Evolutionary conservation across 805 yeast genomes (phyloP).

Genomic region (Spencermartinsiella europaea): DNA sequence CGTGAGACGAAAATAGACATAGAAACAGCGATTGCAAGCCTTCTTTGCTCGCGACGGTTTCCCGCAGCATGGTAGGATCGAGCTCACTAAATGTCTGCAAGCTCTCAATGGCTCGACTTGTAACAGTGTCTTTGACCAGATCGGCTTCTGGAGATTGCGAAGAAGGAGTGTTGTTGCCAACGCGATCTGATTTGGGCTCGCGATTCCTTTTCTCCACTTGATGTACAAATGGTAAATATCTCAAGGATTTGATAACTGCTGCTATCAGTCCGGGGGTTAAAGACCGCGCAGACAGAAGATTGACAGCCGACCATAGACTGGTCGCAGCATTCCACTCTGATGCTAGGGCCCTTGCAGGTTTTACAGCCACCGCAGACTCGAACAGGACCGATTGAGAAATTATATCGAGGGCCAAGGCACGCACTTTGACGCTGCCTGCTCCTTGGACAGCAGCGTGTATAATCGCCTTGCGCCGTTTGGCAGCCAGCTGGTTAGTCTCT

Average conservation of each 20-base stretch:
- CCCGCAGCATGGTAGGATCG: conserved; percentile 27
- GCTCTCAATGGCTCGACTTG: conserved; percentile 29
- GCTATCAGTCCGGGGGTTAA: not conserved
- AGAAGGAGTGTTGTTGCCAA: not conserved
- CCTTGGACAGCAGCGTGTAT: not conserved
- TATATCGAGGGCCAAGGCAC: not conserved
- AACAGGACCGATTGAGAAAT: not conserved
- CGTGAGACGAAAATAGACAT: conserved; percentile 60
- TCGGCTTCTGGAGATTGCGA: not conserved
- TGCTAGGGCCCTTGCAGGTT: not conserved
- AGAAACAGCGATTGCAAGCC: conserved; percentile 68
- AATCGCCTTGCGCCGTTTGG: not conserved
- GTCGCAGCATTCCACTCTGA: not conserved
- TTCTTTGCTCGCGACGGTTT: conserved; percentile 34
- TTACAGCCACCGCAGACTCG: not conserved
- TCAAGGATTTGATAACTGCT: not conserved
- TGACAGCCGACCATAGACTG: not conserved
- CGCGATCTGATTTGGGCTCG: not conserved
- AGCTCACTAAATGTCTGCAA: conserved; percentile 39
- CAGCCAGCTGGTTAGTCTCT: not conserved
- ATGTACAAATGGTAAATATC: not conserved
- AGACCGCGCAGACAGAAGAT: not conserved
- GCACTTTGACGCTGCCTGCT: not conserved
- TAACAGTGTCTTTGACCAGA: not conserved
- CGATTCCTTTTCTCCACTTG: not conserved